Evolutionary conservation across 305 asterid species (phyloP).

Genomic region (Rubia occidens): DNA sequence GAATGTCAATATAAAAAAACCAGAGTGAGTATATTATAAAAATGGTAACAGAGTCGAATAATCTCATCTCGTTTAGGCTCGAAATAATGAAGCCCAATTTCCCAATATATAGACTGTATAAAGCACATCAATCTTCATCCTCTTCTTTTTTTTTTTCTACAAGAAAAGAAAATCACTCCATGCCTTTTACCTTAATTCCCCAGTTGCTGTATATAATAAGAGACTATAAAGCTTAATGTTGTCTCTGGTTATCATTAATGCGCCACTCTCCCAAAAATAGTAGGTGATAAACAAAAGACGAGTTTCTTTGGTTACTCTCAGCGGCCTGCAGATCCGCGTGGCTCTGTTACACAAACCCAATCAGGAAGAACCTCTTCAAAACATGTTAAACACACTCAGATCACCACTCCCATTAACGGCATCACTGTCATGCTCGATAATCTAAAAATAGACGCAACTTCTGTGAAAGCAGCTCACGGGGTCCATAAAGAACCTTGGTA

Average conservation of each 20-base stretch:
- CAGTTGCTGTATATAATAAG: not conserved
- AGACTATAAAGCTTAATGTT: not conserved
- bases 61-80: too few species aligned
- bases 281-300: not conserved
- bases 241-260: not conserved
- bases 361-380: conserved; percentile 19
- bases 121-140: not conserved
- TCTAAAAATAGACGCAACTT: conserved; percentile 67
- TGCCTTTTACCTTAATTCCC: not conserved
- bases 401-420: not conserved
- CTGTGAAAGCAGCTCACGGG: conserved; percentile 64
- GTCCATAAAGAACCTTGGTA: conserved; percentile 60
- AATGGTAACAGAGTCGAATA: too few species aligned
- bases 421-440: conserved; percentile 48
- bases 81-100: too few species aligned
- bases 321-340: not conserved
- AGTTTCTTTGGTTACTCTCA: not conserved
- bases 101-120: too few species aligned
- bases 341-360: not conserved
- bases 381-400: conserved; percentile 4
- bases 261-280: not conserved
- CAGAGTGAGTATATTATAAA: too few species aligned
- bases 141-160: too few species aligned
- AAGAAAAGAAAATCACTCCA: not conserved
- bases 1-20: too few species aligned